A percentile compares a stretch with the other conserved stretches of the same genome.
These are phyloP conservation scores for Beauveria sp. DNA, from an alignment of 2,329 filamentous ascomycete genomes.

Conservation along the genomic window DNA sequence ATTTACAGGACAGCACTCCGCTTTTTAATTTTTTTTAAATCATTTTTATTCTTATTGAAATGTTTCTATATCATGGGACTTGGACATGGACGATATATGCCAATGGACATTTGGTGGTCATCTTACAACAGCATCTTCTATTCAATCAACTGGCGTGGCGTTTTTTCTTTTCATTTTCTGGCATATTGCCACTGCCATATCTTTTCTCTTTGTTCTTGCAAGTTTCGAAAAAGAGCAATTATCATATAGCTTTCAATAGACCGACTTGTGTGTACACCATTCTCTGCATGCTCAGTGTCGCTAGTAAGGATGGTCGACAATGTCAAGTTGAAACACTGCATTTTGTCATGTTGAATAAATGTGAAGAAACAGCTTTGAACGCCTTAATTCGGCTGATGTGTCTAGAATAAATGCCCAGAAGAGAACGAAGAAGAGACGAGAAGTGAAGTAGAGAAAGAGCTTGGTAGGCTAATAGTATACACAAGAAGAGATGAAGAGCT, in stretches of 20 bases:
- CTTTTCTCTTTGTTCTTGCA: neutral
- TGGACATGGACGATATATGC: slow-evolving; percentile 8
- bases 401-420: neutral
- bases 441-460: neutral
- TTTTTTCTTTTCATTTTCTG: neutral
- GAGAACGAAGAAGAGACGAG: neutral
- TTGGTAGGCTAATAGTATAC: neutral
- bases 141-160: slow-evolving; percentile 3
- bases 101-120: slow-evolving; percentile 10
- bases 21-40: slow-evolving; percentile 6
- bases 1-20: slow-evolving; percentile 12
- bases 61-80: neutral
- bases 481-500: neutral
- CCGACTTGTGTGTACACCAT: neutral
- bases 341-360: too few species aligned
- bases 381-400: too few species aligned
- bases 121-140: slow-evolving; percentile 1
- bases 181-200: neutral
- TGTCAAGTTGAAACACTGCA: neutral
- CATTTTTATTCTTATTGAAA: slow-evolving; percentile 4
- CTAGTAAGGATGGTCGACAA: neutral
- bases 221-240: neutral
- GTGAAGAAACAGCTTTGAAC: too few species aligned
- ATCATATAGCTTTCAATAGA: neutral
- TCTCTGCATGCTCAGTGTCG: neutral